Evolutionary conservation across 352 stramenopile genomes (phyloP), one percentile per base, ranked within the genome.

Genomic region (Peronospora belbahrii): DNA sequence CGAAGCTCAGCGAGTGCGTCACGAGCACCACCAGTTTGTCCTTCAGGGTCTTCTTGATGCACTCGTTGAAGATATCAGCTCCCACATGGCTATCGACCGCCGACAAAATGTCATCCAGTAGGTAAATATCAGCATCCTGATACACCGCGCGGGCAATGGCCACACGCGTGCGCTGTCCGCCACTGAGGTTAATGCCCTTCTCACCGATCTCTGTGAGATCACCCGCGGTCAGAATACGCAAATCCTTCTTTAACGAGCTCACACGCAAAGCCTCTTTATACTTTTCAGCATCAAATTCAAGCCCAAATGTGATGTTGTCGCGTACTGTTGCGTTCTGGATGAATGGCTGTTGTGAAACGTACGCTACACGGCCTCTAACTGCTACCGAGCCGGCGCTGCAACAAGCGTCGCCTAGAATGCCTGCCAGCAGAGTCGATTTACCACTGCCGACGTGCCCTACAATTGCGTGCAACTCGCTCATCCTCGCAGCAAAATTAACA

Each of bases 221-320:
- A 6, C 94, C 93, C 24, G 43, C 76, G 4, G 74, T 66, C 0
- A 88, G 54, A 11, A 70, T 52, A 23, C 36, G 33, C 14, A 87
- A 42, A 48, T 88, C 74, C 24, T 71, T 74, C 40, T 78, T 56
- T 28, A 85, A 56, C 0, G 53, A 76, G 30, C 75, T 81, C 7
- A 71, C 67, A n/a, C 58, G 61, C 2, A 88, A 15, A 2, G 71
- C 70, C 30, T 74, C 53, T 11, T 88, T 33, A 52, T 91, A 91
- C 14, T 67, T 68, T 0, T 52, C 59, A 6, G 62, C 60, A 19
- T 94, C 65, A 25, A 85, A 95, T 0, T 68, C 67, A 11, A 87
- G 58, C 4, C 91, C 78, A 61, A 99, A 99, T 37, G 96, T 81
- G 59, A 99, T 97, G 65, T 99, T 99, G 31, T 97, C 90, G 13